Percentiles rank a stretch among this genome's conserved stretches.
These are phyloP conservation scores for Firmiana major DNA, from an alignment of 345 rosid genomes.

Conservation along the genomic window DNA sequence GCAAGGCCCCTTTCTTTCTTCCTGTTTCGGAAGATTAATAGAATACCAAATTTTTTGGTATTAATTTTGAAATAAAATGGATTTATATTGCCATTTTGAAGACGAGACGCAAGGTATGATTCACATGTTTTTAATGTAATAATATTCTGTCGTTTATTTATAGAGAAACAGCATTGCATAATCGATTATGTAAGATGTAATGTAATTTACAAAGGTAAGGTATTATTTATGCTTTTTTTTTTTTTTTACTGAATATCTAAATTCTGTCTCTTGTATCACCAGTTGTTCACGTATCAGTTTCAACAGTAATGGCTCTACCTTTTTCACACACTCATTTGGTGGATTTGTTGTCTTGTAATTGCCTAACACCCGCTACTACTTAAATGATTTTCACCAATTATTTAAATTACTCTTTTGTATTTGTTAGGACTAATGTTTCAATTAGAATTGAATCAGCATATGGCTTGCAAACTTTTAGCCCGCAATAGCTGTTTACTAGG, in stretches of 20 bases:
- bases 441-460: not conserved
- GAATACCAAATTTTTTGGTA: not conserved
- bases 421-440: not conserved
- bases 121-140: not conserved
- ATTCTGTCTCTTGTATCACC: not conserved
- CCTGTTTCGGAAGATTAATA: not conserved
- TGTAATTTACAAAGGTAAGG: too few relatives aligned
- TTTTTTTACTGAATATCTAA: not conserved
- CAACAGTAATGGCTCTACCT: not conserved
- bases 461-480: not conserved
- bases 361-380: not conserved
- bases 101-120: not conserved
- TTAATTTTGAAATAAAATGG: not conserved
- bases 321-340: not conserved
- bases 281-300: not conserved
- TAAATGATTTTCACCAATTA: too few relatives aligned
- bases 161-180: not conserved
- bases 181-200: too few relatives aligned
- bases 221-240: too few relatives aligned
- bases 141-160: not conserved
- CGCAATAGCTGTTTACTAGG: not conserved
- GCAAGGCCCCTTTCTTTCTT: not conserved
- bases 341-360: not conserved
- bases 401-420: not conserved
- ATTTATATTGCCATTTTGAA: not conserved